Percentiles rank a stretch among this genome's conserved stretches.
Conservation (phyloP, 2,329 filamentous ascomycete species). For the Apiospora phragmitis region DNA sequence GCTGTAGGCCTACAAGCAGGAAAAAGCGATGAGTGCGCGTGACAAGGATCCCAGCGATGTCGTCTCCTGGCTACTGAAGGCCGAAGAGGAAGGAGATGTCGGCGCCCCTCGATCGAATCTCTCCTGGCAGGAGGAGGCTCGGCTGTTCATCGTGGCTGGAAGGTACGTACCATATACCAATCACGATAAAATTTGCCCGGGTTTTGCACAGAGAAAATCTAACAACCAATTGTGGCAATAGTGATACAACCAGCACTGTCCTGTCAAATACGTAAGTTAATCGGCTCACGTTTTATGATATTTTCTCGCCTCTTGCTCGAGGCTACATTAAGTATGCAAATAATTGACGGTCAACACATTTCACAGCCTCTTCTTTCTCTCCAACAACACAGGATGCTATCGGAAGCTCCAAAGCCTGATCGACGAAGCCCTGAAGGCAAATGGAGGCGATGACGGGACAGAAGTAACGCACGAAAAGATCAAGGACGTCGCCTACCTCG, state of each 20-base stretch:
- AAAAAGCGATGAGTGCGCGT: background rate
- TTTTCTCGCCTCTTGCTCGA: background rate
- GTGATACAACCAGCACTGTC: background rate
- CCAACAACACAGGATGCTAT: conserved; percentile 29
- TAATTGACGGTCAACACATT: background rate
- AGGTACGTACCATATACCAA: conserved; percentile 37
- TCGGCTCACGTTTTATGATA: no score
- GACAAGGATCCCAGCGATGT: conserved; percentile 26
- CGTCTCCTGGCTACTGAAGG: conserved; percentile 32
- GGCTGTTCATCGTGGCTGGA: conserved; percentile 2
- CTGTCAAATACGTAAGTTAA: background rate
- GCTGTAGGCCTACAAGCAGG: background rate
- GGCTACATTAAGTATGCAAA: background rate
- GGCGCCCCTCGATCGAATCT: conserved; percentile 21
- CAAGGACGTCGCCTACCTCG: conserved; percentile 32
- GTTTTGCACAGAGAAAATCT: background rate
- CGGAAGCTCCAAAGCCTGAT: conserved; percentile 32
- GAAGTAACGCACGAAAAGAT: conserved; percentile 32
- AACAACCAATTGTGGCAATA: background rate
- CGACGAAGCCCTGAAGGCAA: conserved; percentile 30
- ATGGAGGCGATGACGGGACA: conserved; percentile 20
- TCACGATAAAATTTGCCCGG: conserved; percentile 22
- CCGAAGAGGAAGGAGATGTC: conserved; percentile 20
- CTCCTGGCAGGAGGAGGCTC: background rate
- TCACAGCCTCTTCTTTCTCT: conserved; percentile 31